phyloP scores from a whole-genome alignment of 257 asterid species.

The Gentiana dahurica region DNA sequence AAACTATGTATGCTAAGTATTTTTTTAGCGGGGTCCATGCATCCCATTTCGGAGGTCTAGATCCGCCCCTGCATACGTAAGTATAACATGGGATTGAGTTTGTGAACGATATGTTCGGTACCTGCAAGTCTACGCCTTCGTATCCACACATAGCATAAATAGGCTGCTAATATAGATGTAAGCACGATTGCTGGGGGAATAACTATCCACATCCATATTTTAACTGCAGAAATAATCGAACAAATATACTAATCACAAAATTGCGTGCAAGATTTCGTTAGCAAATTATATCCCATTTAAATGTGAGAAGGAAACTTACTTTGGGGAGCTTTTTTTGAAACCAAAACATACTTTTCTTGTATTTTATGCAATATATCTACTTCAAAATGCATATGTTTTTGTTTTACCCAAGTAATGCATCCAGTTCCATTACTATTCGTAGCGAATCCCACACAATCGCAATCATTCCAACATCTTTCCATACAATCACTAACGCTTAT shows the following conservation, averaged over 20 bases:
- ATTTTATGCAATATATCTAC: slow-evolving; percentile 2
- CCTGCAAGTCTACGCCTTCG: slow-evolving; percentile 12
- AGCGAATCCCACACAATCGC: slow-evolving; percentile 12
- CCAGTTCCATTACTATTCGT: slow-evolving; percentile 3
- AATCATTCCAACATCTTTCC: slow-evolving; percentile 20
- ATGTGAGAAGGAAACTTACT: neutral
- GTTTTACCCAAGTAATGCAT: slow-evolving; percentile 10
- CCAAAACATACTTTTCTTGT: slow-evolving; percentile 7
- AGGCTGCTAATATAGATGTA: neutral
- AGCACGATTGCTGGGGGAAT: slow-evolving; percentile 4
- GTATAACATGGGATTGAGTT: no score
- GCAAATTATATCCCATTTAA: neutral
- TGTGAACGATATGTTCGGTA: neutral
- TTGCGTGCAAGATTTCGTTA: no score
- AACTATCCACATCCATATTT: slow-evolving; percentile 14
- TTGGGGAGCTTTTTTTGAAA: slow-evolving; percentile 4
- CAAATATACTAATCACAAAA: neutral
- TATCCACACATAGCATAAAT: slow-evolving; percentile 5
- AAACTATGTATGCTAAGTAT: no score
- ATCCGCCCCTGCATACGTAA: no score
- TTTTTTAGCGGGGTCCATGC: no score
- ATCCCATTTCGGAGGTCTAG: no score
- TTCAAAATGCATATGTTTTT: neutral
- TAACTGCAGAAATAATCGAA: slow-evolving; percentile 5
- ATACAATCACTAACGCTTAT: slow-evolving; percentile 13